Base-by-base conservation (phyloP, 2,329 filamentous ascomycete genomes). In the Chaetomiaceae sp. region DNA sequence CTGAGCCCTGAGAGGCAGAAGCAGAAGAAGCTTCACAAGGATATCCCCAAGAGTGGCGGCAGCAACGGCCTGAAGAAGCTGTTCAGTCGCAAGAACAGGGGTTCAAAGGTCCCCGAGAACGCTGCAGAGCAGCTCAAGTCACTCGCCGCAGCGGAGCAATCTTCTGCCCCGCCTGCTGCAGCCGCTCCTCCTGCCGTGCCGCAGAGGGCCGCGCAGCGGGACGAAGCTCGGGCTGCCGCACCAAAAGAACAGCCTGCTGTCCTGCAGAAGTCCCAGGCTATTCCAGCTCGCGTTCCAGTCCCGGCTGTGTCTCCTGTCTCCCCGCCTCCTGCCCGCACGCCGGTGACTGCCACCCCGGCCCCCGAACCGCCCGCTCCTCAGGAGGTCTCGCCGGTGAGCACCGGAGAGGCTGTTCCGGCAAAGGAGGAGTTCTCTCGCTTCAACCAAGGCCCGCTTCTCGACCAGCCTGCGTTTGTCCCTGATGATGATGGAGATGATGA, bases 381-480 rank as follows among this genome's bases (percentile, higher is more conserved):
- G 21, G 70, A 72, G 32, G 66, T 82, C 4, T 86, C 86, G 5
- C 80, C 78, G 4, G 75, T 85, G 32, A 80, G 82, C 62, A 83
- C 77, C 1, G 70, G 73, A 8, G 81, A 87, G 57, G 78, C 76
- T 7, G 70, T 72, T 37, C 78, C 85, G 60, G 80, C 82, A n/a
- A 73, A 76, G 29, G 71, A 78, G 10, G 84, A 85, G 51, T 83
- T 83, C 60, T 73, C 79, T 14, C 77, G 75, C 21, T 97, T 97
- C 65, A 87, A 94, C 64, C 92, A 97, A 71, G 94, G 91, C 2
- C 94, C 94, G 1, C 78, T 96, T 21, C 70, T 81, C 9, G 90
- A 97, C 52, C 87, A 94, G 67, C 92, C 94, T 3, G 89, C 90
- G 1, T 95, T 95, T 65, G 77, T 82, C 10, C 89, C 69, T 0